A percentile compares a stretch with the other conserved stretches of the same genome.
Evolutionary conservation across 2,329 filamentous ascomycete species (phyloP).

Genomic region (Gnomoniopsis smithogilvyi): DNA sequence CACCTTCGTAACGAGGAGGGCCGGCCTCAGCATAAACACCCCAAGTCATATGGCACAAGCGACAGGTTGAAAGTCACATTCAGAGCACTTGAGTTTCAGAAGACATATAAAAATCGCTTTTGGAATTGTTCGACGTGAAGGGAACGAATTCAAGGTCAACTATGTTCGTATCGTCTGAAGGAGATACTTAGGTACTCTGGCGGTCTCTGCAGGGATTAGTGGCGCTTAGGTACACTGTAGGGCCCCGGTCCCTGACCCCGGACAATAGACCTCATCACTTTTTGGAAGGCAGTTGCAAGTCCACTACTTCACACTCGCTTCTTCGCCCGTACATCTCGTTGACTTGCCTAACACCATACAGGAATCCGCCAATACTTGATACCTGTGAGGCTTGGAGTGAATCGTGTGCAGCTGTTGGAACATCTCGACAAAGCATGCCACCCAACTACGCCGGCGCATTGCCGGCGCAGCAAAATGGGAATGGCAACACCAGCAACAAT

Average conservation of each 20-base stretch:
- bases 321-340: neutral
- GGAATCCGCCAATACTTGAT: neutral
- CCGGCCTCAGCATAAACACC: too few species aligned
- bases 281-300: neutral
- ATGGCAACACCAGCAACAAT: conserved; percentile 1
- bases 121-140: too few species aligned
- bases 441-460: conserved; percentile 15
- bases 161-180: too few species aligned
- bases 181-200: too few species aligned
- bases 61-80: too few species aligned
- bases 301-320: neutral
- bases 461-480: conserved; percentile 1
- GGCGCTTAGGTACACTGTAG: neutral
- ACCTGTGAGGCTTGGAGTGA: conserved; percentile 4
- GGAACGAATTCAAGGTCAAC: too few species aligned
- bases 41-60: too few species aligned
- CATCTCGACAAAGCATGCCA: conserved; percentile 8
- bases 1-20: too few species aligned
- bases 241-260: neutral
- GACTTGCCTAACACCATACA: too few species aligned
- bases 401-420: neutral
- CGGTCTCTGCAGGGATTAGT: neutral
- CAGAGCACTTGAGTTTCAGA: too few species aligned
- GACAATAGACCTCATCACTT: conserved; percentile 8
- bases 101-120: too few species aligned